phyloP scores from a whole-genome alignment of 2,329 filamentous ascomycete genomes.

The Drechslerella dactyloides region DNA sequence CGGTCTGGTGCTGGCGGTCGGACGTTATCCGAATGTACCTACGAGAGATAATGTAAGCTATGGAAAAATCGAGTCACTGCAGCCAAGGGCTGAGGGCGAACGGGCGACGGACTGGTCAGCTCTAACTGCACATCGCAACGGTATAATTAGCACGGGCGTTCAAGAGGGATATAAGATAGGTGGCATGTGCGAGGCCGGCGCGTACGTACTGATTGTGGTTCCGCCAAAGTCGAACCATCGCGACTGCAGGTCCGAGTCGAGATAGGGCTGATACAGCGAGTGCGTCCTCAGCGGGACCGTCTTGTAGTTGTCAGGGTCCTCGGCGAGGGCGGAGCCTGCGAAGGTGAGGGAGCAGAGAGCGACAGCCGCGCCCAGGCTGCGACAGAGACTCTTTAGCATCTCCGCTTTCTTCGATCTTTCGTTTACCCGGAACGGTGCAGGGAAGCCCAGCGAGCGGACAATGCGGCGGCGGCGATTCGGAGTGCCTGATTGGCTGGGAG shows the following conservation, averaged over 20 bases:
- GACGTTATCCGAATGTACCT: constrained; percentile 93
- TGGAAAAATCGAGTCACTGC: neutral
- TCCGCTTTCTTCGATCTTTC: constrained; percentile 1
- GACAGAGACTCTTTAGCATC: constrained; percentile 41
- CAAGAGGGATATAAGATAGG: neutral
- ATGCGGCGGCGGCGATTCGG: constrained; percentile 4
- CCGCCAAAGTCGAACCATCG: constrained; percentile 99
- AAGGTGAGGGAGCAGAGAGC: constrained; percentile 39
- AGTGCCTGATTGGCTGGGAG: neutral
- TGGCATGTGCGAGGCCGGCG: constrained; percentile 57
- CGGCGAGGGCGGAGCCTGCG: constrained; percentile 64
- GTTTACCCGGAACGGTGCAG: neutral
- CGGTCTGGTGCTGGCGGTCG: constrained; percentile 85
- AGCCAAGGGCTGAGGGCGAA: neutral
- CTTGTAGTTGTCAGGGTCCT: constrained; percentile 58
- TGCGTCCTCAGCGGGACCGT: constrained; percentile 76
- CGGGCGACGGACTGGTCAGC: constrained; percentile 64
- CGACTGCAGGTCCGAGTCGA: constrained; percentile 97
- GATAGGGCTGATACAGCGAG: constrained; percentile 82
- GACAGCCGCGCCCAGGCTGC: constrained; percentile 44
- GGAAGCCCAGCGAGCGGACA: neutral
- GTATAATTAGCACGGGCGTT: constrained; percentile 2
- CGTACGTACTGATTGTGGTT: constrained; percentile 72
- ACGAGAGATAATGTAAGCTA: constrained; percentile 33
- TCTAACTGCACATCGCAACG: constrained; percentile 57